A percentile compares a stretch with the other conserved stretches of the same genome.
Conservation (phyloP, 2,329 filamentous ascomycete genomes). For the Alternaria incomplexa region DNA sequence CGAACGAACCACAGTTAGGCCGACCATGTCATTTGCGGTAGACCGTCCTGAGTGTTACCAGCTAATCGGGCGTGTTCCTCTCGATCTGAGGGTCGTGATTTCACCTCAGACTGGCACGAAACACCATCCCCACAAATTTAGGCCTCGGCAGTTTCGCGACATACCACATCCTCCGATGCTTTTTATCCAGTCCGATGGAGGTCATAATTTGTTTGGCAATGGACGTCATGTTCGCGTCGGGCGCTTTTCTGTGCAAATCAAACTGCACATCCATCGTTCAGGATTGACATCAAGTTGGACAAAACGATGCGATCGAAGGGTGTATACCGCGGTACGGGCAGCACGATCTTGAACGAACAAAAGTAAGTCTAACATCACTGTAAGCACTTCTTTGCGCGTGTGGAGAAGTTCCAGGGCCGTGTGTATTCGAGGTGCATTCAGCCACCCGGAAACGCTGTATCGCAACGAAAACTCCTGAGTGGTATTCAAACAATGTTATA, state of each 20-base stretch:
- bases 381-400: background rate
- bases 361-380: background rate
- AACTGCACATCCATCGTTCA: background rate
- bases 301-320: background rate
- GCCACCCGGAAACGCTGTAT: background rate
- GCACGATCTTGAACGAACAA: background rate
- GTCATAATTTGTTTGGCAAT: background rate
- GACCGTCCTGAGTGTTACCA: background rate
- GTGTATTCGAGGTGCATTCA: background rate
- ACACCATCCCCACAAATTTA: background rate
- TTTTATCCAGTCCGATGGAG: background rate
- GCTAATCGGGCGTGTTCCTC: background rate
- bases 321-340: background rate
- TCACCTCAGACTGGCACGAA: background rate
- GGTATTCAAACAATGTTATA: slow-evolving; percentile 9
- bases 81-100: background rate
- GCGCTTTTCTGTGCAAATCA: background rate
- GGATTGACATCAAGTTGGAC: background rate
- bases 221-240: background rate
- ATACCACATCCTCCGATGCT: background rate
- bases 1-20: background rate
- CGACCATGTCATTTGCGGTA: background rate
- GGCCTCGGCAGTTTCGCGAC: background rate
- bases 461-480: background rate
- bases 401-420: background rate